Conservation (phyloP, 345 rosid genomes). For the Brassica juncea region DNA sequence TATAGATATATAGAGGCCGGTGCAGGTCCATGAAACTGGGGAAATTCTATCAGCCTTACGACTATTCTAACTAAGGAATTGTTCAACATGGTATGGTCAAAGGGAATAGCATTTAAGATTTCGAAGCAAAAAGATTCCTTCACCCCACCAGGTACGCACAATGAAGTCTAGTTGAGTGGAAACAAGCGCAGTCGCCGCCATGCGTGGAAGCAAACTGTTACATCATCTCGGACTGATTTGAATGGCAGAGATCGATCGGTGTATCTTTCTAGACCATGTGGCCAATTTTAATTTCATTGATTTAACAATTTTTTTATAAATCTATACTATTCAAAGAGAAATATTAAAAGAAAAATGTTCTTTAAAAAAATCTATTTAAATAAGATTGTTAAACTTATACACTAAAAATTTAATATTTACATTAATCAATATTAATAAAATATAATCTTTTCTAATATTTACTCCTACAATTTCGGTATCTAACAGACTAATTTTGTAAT, state of each 20-base stretch:
- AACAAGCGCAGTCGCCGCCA: not conserved
- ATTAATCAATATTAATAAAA: too few relatives aligned
- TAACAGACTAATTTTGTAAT: too few relatives aligned
- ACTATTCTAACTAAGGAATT: not conserved
- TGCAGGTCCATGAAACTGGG: not conserved
- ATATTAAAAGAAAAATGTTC: too few relatives aligned
- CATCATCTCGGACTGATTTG: not conserved
- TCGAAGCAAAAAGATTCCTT: not conserved
- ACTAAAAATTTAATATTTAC: too few relatives aligned
- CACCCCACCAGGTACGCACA: not conserved
- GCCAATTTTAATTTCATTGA: not conserved
- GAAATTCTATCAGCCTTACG: not conserved
- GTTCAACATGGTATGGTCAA: not conserved
- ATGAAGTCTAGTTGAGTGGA: not conserved
- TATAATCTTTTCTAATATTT: too few relatives aligned
- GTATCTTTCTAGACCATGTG: not conserved
- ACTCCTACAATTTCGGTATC: too few relatives aligned
- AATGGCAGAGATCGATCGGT: not conserved
- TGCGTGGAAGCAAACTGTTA: not conserved
- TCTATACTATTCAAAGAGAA: too few relatives aligned
- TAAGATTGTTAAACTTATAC: too few relatives aligned
- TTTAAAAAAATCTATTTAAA: too few relatives aligned
- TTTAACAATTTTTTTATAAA: too few relatives aligned
- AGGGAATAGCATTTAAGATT: not conserved
- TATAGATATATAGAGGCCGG: not conserved